Evolutionary conservation across 225 moss, liverwort and hornwort species (phyloP).

Genomic region (Straminergon stramineum): DNA sequence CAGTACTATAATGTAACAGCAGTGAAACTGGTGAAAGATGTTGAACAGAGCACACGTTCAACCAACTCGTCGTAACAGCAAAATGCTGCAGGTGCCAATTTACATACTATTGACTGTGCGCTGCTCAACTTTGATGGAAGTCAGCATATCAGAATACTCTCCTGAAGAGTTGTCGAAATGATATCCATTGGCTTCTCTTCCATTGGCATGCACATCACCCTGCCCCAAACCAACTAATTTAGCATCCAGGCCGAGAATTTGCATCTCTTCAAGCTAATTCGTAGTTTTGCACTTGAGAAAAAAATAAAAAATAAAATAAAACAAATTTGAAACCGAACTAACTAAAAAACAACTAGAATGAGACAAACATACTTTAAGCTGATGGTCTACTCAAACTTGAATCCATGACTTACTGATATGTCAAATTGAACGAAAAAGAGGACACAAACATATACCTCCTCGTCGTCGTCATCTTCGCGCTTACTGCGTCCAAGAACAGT

Average conservation of each 20-base stretch:
- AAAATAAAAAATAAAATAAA: not conserved
- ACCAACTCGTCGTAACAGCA: not conserved
- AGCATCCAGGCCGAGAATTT: not conserved
- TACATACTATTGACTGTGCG: conserved; percentile 36
- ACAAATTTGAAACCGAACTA: not conserved
- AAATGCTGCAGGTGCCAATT: not conserved
- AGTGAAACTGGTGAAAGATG: conserved; percentile 1
- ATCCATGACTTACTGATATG: not conserved
- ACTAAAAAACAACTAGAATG: not conserved
- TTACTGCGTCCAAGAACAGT: conserved; percentile 38
- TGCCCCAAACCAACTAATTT: conserved; percentile 9
- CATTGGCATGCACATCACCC: conserved; percentile 39
- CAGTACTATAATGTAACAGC: not conserved
- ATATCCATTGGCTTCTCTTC: conserved; percentile 61
- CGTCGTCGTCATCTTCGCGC: conserved; percentile 88
- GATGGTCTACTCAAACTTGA: not conserved
- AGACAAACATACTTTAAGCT: not conserved
- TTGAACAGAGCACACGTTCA: not conserved
- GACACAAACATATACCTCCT: conserved; percentile 43
- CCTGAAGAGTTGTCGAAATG: conserved; percentile 71
- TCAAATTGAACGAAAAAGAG: not conserved
- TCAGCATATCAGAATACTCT: conserved; percentile 52
- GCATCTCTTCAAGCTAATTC: not conserved
- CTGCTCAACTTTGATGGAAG: conserved; percentile 35
- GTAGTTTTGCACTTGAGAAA: not conserved